A percentile compares a stretch with the other conserved stretches of the same genome.
These are phyloP conservation scores for Spergularia bocconei DNA, from an alignment of 148 eudicot genomes.

Conservation along the genomic window DNA sequence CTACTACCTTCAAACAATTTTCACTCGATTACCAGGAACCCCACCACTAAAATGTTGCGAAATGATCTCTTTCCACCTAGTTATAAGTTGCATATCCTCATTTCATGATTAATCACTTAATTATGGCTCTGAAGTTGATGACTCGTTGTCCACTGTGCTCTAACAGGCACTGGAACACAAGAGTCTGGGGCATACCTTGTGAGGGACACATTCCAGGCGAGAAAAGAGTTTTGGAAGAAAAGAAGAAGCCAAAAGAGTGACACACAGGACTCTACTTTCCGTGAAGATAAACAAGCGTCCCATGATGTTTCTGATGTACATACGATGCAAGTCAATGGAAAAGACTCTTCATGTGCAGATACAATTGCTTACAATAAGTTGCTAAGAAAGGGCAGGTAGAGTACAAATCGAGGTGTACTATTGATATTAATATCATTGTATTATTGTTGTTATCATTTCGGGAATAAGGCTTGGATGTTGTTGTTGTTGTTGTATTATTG, in stretches of 20 bases:
- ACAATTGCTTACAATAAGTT: conserved; percentile 55
- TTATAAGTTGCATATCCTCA: conserved; percentile 13
- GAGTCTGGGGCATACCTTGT: conserved; percentile 30
- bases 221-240: conserved; percentile 32
- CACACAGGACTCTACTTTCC: conserved; percentile 28
- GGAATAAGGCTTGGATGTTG: too few species aligned
- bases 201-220: conserved; percentile 31
- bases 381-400: conserved; percentile 77
- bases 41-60: conserved; percentile 28
- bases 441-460: background rate
- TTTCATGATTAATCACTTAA: background rate
- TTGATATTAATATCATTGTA: background rate
- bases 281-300: conserved; percentile 24
- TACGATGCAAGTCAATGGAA: conserved; percentile 23
- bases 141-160: conserved; percentile 14
- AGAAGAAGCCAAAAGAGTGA: conserved; percentile 31
- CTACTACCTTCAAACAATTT: conserved; percentile 32
- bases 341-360: conserved; percentile 28
- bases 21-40: conserved; percentile 26
- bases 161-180: conserved; percentile 41
- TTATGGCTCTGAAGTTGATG: conserved; percentile 5
- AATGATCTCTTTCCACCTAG: conserved; percentile 12
- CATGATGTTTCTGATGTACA: conserved; percentile 26
- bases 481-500: too few species aligned
- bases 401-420: conserved; percentile 3